Conservation (phyloP, 139 green algal species). For the Tetradesmus obliquus region DNA sequence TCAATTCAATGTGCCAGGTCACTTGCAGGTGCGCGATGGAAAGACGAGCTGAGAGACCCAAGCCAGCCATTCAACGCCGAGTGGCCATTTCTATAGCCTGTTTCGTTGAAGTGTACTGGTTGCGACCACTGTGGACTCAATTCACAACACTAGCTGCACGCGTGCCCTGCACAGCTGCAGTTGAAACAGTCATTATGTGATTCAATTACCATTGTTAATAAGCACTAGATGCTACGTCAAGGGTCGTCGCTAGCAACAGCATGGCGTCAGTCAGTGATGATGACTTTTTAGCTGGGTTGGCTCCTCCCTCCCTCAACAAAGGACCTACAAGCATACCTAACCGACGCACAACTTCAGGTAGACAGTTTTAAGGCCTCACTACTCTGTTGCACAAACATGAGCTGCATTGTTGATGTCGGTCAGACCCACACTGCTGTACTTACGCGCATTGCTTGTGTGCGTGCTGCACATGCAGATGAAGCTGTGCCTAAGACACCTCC, state of each 20-base stretch:
- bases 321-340: background rate
- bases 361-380: background rate
- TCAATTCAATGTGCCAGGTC: background rate
- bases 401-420: too few relatives aligned
- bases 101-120: background rate
- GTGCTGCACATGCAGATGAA: background rate
- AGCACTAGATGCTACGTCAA: background rate
- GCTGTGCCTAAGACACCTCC: slow-evolving; percentile 6
- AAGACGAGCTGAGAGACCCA: background rate
- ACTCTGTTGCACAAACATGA: background rate
- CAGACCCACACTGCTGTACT: background rate
- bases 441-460: background rate
- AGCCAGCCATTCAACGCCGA: too few relatives aligned
- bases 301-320: slow-evolving; percentile 3
- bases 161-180: background rate
- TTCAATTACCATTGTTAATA: background rate
- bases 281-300: slow-evolving; percentile 34
- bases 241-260: background rate
- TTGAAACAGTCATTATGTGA: background rate
- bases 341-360: background rate
- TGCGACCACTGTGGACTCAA: background rate
- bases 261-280: slow-evolving; percentile 31
- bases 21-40: background rate
- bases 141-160: background rate
- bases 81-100: background rate